Evolutionary conservation across 805 yeast species (phyloP).

Genomic region (Candida boleticola): DNA sequence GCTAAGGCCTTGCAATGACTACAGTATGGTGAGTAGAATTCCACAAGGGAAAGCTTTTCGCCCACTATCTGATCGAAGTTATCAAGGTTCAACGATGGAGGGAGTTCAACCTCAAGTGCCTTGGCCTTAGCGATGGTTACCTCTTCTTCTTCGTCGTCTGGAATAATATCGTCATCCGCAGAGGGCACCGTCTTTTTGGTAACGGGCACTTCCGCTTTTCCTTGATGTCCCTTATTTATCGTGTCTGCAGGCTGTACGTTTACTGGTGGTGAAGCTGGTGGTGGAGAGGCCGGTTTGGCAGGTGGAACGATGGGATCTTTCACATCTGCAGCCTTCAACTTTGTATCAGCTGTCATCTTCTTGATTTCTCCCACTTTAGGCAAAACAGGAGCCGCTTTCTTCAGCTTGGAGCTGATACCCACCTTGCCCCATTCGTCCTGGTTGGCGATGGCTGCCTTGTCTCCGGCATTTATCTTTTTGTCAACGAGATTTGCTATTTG

Average conservation of each 20-base stretch:
- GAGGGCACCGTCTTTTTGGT: background rate
- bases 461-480: background rate
- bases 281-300: no score
- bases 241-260: no score
- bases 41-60: constrained; percentile 69
- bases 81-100: constrained; percentile 48
- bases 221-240: no score
- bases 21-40: constrained; percentile 90
- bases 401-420: background rate
- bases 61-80: constrained; percentile 51
- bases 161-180: constrained; percentile 1
- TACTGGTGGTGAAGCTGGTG: no score
- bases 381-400: background rate
- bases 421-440: no score
- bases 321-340: no score
- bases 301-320: no score
- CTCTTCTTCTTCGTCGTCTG: constrained; percentile 5
- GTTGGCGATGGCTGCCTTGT: no score
- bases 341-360: no score
- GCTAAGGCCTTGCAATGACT: constrained; percentile 75
- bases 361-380: no score
- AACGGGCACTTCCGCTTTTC: no score
- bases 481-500: background rate
- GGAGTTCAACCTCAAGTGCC: constrained; percentile 28
- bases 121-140: constrained; percentile 6